Percentiles rank a stretch among this genome's conserved stretches.
phyloP scores from a whole-genome alignment of 179 eudicot genomes.

The Camellia oleifera region DNA sequence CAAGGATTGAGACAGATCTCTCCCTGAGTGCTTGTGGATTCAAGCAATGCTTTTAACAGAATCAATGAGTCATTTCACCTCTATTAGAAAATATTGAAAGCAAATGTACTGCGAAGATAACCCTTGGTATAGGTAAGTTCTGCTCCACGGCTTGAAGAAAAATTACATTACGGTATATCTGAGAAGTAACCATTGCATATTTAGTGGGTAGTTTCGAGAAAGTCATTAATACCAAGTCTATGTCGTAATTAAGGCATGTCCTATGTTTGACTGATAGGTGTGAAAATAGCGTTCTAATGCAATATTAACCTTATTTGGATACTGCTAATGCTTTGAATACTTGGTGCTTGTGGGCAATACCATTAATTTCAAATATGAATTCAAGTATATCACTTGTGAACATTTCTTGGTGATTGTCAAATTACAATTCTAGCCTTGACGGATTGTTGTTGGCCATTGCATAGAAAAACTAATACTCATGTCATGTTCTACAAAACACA shows the following conservation, averaged over 20 bases:
- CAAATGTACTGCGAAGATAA: not conserved
- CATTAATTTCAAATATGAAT: no score
- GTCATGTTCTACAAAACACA: not conserved
- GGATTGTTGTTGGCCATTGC: not conserved
- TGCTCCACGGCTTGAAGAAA: not conserved
- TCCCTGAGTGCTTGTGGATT: not conserved
- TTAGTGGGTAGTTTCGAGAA: not conserved
- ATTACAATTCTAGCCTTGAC: not conserved
- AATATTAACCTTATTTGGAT: not conserved
- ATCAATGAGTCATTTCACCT: not conserved
- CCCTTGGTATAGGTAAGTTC: not conserved
- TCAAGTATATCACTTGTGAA: not conserved
- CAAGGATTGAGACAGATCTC: conserved; percentile 27
- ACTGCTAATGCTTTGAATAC: no score
- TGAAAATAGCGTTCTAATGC: not conserved
- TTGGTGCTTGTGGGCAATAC: no score
- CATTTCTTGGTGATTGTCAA: not conserved
- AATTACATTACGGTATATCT: not conserved
- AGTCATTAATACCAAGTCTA: not conserved
- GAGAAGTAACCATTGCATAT: not conserved
- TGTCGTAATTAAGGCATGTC: not conserved
- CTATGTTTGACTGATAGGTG: not conserved
- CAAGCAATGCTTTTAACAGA: not conserved
- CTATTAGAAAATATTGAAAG: not conserved
- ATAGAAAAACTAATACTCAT: not conserved